A percentile compares a stretch with the other conserved stretches of the same genome.
Evolutionary conservation across 306 rosid species (phyloP).

Genomic region (Abrus precatorius): DNA sequence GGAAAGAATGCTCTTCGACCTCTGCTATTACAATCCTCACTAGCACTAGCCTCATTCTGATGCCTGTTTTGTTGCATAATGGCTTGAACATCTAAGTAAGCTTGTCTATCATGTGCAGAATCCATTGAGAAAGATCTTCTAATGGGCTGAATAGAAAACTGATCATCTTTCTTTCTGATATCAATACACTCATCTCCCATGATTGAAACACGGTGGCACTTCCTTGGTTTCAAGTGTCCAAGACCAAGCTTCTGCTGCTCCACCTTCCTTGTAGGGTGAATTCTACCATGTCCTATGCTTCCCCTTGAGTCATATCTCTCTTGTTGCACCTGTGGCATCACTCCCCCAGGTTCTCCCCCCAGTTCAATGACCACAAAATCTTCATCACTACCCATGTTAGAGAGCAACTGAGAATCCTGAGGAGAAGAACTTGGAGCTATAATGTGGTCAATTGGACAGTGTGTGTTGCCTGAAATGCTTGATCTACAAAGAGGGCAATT

Average conservation of each 20-base stretch:
- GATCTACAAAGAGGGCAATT: conserved; percentile 77
- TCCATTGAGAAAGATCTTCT: conserved; percentile 87
- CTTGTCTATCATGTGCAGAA: conserved; percentile 69
- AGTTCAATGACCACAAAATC: conserved; percentile 37
- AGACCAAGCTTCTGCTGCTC: conserved; percentile 26
- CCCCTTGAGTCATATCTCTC: conserved; percentile 53
- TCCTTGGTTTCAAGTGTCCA: conserved; percentile 48
- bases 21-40: conserved; percentile 63
- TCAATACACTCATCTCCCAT: conserved; percentile 82
- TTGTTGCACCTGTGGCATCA: conserved; percentile 50
- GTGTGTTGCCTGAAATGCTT: conserved; percentile 56
- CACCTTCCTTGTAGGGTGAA: conserved; percentile 51
- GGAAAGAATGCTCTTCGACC: conserved; percentile 71
- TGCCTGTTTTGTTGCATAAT: conserved; percentile 49
- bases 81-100: conserved; percentile 61
- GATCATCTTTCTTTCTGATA: conserved; percentile 63
- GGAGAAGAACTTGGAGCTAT: conserved; percentile 84
- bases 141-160: conserved; percentile 64
- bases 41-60: conserved; percentile 54
- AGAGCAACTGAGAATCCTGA: conserved; percentile 60
- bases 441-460: conserved; percentile 53
- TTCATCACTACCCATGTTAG: conserved; percentile 52
- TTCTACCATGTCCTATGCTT: conserved; percentile 38
- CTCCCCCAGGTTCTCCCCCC: conserved; percentile 53
- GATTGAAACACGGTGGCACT: conserved; percentile 62